These are phyloP conservation scores for Limonomyces culmigenus DNA, from an alignment of 1,284 basidiomycete species.

Conservation along the genomic window DNA sequence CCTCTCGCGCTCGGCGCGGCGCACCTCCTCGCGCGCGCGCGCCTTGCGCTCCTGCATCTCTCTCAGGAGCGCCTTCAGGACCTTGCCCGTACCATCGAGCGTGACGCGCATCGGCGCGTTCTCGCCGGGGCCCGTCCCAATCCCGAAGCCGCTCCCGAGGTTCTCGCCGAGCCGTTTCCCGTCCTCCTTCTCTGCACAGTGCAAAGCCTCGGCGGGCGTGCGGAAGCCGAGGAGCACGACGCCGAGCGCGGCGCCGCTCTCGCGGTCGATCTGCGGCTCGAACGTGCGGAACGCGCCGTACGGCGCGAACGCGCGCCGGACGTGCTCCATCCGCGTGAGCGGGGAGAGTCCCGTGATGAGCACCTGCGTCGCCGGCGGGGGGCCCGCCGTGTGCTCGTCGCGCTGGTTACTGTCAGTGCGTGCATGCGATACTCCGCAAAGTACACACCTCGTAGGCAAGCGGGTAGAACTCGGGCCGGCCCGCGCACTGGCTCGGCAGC, in stretches of 20 bases:
- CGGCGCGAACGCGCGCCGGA: slow-evolving; percentile 51
- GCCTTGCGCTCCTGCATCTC: slow-evolving; percentile 39
- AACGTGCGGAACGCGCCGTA: slow-evolving; percentile 59
- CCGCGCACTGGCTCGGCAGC: slow-evolving; percentile 16
- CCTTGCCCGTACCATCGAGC: slow-evolving; percentile 43
- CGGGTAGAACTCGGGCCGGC: slow-evolving; percentile 27
- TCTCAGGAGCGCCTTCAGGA: slow-evolving; percentile 38
- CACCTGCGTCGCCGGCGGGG: slow-evolving; percentile 63
- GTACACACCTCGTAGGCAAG: slow-evolving; percentile 38
- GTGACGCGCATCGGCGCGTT: slow-evolving; percentile 36
- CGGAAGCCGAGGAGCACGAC: slow-evolving; percentile 65
- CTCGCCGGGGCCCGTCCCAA: slow-evolving; percentile 16
- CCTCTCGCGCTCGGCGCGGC: slow-evolving; percentile 18
- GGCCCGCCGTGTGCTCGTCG: slow-evolving; percentile 60
- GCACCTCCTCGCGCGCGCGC: slow-evolving; percentile 30
- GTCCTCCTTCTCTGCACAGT: slow-evolving; percentile 43
- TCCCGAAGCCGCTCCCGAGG: slow-evolving; percentile 13
- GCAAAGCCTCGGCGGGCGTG: slow-evolving; percentile 41
- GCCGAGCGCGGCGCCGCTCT: slow-evolving; percentile 71
- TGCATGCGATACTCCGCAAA: slow-evolving; percentile 12
- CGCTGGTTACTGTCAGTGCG: slow-evolving; percentile 26
- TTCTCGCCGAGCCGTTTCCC: slow-evolving; percentile 27
- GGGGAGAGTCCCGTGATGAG: slow-evolving; percentile 62
- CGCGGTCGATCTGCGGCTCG: slow-evolving; percentile 68
- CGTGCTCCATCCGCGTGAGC: slow-evolving; percentile 46